phyloP scores from a whole-genome alignment of 2,329 filamentous ascomycete genomes.

The Xylaria polymorpha region DNA sequence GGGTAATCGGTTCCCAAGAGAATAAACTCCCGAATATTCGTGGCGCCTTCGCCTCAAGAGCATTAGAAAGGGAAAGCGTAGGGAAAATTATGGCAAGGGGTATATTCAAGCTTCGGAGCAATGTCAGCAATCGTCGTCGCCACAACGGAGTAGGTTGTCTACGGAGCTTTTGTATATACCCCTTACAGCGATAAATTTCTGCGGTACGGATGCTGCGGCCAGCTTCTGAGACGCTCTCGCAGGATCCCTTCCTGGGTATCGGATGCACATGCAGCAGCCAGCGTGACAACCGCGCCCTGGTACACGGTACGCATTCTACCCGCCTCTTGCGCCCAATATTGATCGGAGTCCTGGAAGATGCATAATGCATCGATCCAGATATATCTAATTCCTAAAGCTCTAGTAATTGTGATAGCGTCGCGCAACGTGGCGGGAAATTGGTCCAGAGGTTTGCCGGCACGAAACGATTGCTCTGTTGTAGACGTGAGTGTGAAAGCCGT shows the following conservation, averaged over 20 bases:
- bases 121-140: constrained; percentile 5
- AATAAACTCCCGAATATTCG: not conserved
- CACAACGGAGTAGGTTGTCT: not conserved
- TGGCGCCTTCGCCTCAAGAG: not conserved
- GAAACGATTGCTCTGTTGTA: constrained; percentile 14
- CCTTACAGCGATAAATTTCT: constrained; percentile 8
- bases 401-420: constrained; percentile 14
- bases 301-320: constrained; percentile 32
- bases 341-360: constrained; percentile 25
- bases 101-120: constrained; percentile 5
- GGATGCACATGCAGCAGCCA: constrained; percentile 13
- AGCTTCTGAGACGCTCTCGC: not conserved
- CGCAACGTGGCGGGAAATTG: constrained; percentile 7
- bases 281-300: constrained; percentile 14
- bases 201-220: not conserved
- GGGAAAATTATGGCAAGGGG: constrained; percentile 10
- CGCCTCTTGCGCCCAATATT: constrained; percentile 30
- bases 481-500: constrained; percentile 2
- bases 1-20: not conserved
- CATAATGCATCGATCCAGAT: constrained; percentile 30
- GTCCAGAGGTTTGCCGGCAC: constrained; percentile 4
- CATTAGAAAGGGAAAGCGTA: not conserved
- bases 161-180: constrained; percentile 3
- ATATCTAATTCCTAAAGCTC: constrained; percentile 23
- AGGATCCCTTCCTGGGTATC: constrained; percentile 1